These are phyloP conservation scores for Solanum megistacrolobum DNA, from an alignment of 257 asterid species.

Conservation along the genomic window DNA sequence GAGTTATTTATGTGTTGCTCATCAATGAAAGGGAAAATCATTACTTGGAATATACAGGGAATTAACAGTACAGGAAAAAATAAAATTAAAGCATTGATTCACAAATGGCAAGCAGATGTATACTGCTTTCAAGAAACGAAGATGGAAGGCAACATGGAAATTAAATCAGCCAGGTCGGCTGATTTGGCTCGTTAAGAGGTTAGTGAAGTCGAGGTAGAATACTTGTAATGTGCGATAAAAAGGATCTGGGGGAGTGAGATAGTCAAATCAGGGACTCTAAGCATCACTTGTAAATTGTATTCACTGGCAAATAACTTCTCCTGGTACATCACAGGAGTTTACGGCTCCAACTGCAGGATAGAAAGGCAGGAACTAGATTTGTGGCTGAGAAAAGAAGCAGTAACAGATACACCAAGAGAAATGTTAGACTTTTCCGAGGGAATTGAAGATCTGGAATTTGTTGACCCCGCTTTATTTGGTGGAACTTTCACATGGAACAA, in stretches of 20 bases:
- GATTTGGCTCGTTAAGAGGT: not conserved
- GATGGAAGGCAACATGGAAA: not conserved
- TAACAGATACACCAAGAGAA: not conserved
- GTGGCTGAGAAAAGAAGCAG: not conserved
- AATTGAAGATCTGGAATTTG: not conserved
- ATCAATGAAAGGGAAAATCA: not conserved
- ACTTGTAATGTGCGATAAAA: not conserved
- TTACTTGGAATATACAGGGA: not conserved
- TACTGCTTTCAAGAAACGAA: not conserved
- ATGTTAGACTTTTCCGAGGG: not conserved
- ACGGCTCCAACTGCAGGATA: not conserved
- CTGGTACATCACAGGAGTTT: not conserved
- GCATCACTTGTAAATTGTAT: not conserved
- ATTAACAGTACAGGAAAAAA: not conserved
- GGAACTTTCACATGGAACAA: not conserved
- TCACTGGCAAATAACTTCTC: not conserved
- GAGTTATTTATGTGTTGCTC: not conserved
- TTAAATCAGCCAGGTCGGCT: not conserved
- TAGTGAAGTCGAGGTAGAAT: not conserved
- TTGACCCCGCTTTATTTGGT: not conserved
- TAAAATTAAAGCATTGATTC: not conserved
- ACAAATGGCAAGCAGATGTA: not conserved
- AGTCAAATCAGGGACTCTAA: not conserved
- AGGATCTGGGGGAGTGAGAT: not conserved
- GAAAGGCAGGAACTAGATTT: not conserved